Percentiles rank a stretch among this genome's conserved stretches.
These are phyloP conservation scores for Ascochyta viciae-villosae DNA, from an alignment of 2,329 filamentous ascomycete genomes.

Conservation along the genomic window DNA sequence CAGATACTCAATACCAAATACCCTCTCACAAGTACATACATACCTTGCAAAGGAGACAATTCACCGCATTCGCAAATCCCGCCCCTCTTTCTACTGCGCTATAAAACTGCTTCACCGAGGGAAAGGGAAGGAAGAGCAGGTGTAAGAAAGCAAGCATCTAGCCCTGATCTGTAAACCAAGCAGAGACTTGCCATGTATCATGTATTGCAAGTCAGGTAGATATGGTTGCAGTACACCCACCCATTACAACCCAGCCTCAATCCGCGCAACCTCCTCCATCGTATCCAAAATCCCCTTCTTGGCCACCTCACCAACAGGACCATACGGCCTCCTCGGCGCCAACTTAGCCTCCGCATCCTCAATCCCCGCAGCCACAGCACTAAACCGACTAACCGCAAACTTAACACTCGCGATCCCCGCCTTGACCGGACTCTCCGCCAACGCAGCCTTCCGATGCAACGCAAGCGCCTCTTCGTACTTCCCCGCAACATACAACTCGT, in stretches of 20 bases:
- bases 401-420: slow-evolving; percentile 72
- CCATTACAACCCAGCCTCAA: slow-evolving; percentile 22
- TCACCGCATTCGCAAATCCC: no score
- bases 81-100: no score
- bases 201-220: no score
- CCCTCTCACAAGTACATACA: no score
- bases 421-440: slow-evolving; percentile 72
- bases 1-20: no score
- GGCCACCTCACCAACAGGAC: slow-evolving; percentile 34
- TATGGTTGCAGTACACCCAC: no score
- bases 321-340: slow-evolving; percentile 38
- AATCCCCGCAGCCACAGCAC: slow-evolving; percentile 65
- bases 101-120: no score
- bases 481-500: slow-evolving; percentile 66
- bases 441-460: slow-evolving; percentile 67
- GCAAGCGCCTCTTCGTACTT: slow-evolving; percentile 64
- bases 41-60: no score
- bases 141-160: no score
- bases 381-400: slow-evolving; percentile 68
- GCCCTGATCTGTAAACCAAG: no score
- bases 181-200: no score
- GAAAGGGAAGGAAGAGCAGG: no score
- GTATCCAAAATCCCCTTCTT: slow-evolving; percentile 31
- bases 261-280: slow-evolving; percentile 36
- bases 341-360: slow-evolving; percentile 39